Evolutionary conservation across 768 basidiomycete species (phyloP).

Genomic region (Amanita polypyramis): DNA sequence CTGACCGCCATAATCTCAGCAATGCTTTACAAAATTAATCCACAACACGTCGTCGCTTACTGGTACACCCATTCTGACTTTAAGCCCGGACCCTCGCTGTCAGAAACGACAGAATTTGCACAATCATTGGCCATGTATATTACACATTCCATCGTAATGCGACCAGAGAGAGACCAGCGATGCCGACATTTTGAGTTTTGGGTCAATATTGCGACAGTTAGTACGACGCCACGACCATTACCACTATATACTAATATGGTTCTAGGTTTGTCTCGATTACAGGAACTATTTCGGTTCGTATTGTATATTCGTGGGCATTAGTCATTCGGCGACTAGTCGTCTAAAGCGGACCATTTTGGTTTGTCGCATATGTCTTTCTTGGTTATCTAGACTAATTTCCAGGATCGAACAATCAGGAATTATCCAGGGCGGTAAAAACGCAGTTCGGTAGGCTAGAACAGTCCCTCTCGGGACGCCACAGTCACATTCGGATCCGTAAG

Average conservation of each 20-base stretch:
- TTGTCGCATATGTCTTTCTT: slow-evolving; percentile 7
- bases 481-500: slow-evolving; percentile 18
- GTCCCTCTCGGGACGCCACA: slow-evolving; percentile 20
- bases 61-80: slow-evolving; percentile 17
- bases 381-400: neutral
- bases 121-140: slow-evolving; percentile 30
- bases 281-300: slow-evolving; percentile 36
- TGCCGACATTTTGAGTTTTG: slow-evolving; percentile 28
- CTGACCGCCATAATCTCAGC: slow-evolving; percentile 28
- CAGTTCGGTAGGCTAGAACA: slow-evolving; percentile 19
- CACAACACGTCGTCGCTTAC: slow-evolving; percentile 30
- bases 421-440: slow-evolving; percentile 14
- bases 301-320: slow-evolving; percentile 30
- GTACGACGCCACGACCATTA: slow-evolving; percentile 8
- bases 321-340: slow-evolving; percentile 26
- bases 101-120: slow-evolving; percentile 24
- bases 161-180: slow-evolving; percentile 13
- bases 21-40: slow-evolving; percentile 28
- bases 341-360: slow-evolving; percentile 26
- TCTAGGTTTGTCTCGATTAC: slow-evolving; percentile 31
- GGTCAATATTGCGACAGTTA: slow-evolving; percentile 34
- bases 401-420: neutral
- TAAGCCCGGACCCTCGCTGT: slow-evolving; percentile 1
- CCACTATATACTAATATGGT: neutral
- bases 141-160: slow-evolving; percentile 21